Base-by-base conservation (phyloP, 1,284 basidiomycete species). In the Ustilago esculenta region DNA sequence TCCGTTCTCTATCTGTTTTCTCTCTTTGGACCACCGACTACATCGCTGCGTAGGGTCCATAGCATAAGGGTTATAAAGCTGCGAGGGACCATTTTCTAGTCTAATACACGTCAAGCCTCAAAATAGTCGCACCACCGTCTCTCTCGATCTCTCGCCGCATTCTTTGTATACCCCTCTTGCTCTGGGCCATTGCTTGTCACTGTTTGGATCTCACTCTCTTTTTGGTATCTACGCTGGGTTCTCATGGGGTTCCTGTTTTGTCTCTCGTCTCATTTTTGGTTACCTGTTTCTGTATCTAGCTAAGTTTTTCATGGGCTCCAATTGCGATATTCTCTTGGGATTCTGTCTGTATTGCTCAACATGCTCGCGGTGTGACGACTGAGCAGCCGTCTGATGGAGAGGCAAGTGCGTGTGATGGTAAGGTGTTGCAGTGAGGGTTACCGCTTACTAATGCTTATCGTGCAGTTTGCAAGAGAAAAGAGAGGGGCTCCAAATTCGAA, bases 61-160 rank as follows among this genome's bases (percentile, higher is more conserved):
- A 35, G 35, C 36, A 42, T 35, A 51, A 40, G 39, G 29, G 27
- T 34, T n/a, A 33, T 25, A 45, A 45, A 45, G 48, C 48, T 42
- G 39, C 48, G 48, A 51, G 40, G 24, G 48, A 35, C 40, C 48
- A 33, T 29, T 29, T 42, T 30, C 36, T 25, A 42, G 29, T 24
- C 30, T 23, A 25, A 50, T 50, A 51, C 48, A 51, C 48, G 48
- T 18, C 48, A 51, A 51, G 39, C 39, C 17, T 42, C 32, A 44
- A 44, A 43, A 30, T 30, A 43, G 41, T 43, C 21, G 27, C 33
- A 8, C 5, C 17, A 17, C n/a, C 8, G 6, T 35, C 33, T 35
- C 33, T 35, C 33, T 35, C 33, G 33, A 6, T n/a, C 5, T n/a
- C 12, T 35, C 33, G 33, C 30, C n/a, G n/a, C 30, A 32, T 32